Evolutionary conservation across 495 filamentous ascomycete species (phyloP), one percentile per base, ranked within the genome.

Genomic region (Hyphodiscus hymeniophilus): DNA sequence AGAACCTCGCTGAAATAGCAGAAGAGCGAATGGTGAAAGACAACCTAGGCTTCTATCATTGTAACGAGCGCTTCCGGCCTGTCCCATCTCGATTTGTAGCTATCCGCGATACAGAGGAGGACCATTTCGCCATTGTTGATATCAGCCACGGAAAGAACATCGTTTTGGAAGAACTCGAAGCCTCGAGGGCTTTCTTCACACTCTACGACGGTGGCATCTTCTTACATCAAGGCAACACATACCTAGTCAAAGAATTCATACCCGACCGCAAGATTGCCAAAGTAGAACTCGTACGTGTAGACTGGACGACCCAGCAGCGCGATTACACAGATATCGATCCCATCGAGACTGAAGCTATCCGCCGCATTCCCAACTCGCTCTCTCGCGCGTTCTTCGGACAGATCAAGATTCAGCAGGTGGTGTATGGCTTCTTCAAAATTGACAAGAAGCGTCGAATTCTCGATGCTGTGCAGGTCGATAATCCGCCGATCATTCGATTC

Each of bases 151-250:
- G 79, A 41, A 79, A 77, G 31, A 96, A 97, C 63, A 62, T 81
- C 2, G 82, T 99, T 4, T 76, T 99, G 3, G 92, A 99, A 71
- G 88, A 95, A 63, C 76, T 97, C n/a, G 92, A 97, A 62, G 88
- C 89, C 13, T 92, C 88, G 5, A 81, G 94, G 15, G 92, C 94
- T 2, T 89, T 89, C 65, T 96, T 97, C 66, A 94, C 89, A 33
- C 79, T 97, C 54, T 97, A 97, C 61, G 91, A 97, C 70, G 92
- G 94, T 22, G 92, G 87, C 46, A 95, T 99, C 52, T 99, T 95
- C 73, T 76, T 97, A 5, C 94, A 97, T 63, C 90, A 96, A 70
- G 92, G 92, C 45, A 76, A 79, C 48, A 92, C 81, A 2, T 99
- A 94, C 62, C 77, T 99, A 1, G 84, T 99, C 45, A 83, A 86